Evolutionary conservation across 2,329 filamentous ascomycete species (phyloP), one percentile per base, ranked within the genome.

Genomic region (Clathrospora elynae): DNA sequence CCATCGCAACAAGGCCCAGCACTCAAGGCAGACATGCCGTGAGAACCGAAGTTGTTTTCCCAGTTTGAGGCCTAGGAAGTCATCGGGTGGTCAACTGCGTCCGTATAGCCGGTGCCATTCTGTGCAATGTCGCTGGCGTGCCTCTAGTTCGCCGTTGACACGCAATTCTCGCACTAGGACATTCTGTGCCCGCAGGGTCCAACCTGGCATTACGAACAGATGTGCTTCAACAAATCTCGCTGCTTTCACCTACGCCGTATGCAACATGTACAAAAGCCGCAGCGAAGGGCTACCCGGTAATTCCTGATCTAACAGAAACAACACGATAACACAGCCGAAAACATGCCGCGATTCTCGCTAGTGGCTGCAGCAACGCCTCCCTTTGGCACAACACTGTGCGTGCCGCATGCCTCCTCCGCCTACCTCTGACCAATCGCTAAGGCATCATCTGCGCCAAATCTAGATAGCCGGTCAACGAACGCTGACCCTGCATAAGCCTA

Each of bases 401-500:
- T 49, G 42, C 41, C 44, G 29, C 22, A 44, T 20, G 33, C 35
- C 39, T 38, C 50, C 38, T 41, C 42, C 49, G 45, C 23, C 31
- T 50, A 33, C 23, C 23, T 36, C 23, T 42, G 33, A 19, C 60
- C 60, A 63, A 61, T 59, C 52, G 53, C 33, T 7, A 14, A 32
- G 32, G 28, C 35, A 37, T 35, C 22, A 41, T 48, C 42, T 42
- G 38, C 51, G 49, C 56, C 55, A 41, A 45, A 55, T 54, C 32
- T 36, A 42, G 44, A 34, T 28, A 51, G 51, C 54, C 59, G 60
- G 59, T 62, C 59, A 61, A 50, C 46, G 35, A 48, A n/a, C n/a
- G n/a, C n/a, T n/a, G 44, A 47, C 48, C 55, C 53, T 61, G 58
- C 59, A 56, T 46, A 42, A 42, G 49, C 42, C 41, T 52, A 46